Evolutionary conservation across 306 rosid species (phyloP), one percentile per base, ranked within the genome.

Genomic region (Trichosanthes cucumerina): DNA sequence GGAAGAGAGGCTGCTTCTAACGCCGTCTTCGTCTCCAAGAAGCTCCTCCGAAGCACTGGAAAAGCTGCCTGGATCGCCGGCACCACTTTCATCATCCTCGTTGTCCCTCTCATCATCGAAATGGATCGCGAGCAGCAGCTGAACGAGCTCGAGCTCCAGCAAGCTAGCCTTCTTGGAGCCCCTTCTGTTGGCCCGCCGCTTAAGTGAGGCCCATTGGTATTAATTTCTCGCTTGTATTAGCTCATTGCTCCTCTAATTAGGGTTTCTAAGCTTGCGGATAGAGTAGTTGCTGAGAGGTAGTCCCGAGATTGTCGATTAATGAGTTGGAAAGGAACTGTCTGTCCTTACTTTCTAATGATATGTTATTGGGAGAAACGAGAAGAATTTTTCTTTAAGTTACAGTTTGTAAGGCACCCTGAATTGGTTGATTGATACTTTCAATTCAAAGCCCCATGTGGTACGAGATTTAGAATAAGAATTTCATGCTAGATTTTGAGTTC

Each of bases 81-180:
- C 49, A 94, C 97, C 70, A 86, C 94, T 41, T 92, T 94, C 80
- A 85, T 90, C 69, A 59, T 94, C 23, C 89, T 94, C 62, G 89
- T 88, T 15, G 97, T 92, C 0, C 98, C 98, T 5, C 84, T 94
- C 79, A 90, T 94, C 78, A 89, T 94, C 80, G 96, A 87, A 76
- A 94, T 92, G 94, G 98, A 94, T 87, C 98, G 98, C 57, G 98
- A 94, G 65, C 97, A 92, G 89, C 98, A 92, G 88, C 47, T 90
- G 82, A 94, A 76, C 80, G 98, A 94, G 38, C 88, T 92, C 80
- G 97, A 94, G 83, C 94, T 92, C 77, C 97, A 94, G 82, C 96
- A 92, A 85, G 96, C 94, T 68, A 94, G 91, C 86, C 82, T 94
- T 78, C 97, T 94, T 38, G 98, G 98, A 16, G 78, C 93, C 16